These are phyloP conservation scores for Nothophoma quercina DNA, from an alignment of 2,329 filamentous ascomycete genomes.

Conservation along the genomic window DNA sequence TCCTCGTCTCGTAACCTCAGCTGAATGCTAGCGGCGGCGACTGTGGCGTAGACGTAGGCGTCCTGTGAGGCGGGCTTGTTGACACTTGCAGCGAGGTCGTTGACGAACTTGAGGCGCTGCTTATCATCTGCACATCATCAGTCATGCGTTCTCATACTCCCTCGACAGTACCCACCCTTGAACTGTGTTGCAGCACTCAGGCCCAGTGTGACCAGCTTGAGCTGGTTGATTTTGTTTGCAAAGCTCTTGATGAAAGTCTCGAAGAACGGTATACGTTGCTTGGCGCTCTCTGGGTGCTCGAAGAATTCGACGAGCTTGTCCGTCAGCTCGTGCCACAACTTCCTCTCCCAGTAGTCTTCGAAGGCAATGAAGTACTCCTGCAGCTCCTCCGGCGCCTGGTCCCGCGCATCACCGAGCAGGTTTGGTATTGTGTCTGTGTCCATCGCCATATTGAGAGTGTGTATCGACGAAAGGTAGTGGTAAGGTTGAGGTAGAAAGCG, in stretches of 20 bases:
- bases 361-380: constrained; percentile 89
- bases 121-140: constrained; percentile 72
- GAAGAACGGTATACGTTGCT: constrained; percentile 88
- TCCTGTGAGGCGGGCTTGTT: constrained; percentile 93
- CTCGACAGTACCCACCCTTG: constrained; percentile 61
- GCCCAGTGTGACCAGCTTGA: constrained; percentile 92
- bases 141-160: neutral
- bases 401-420: constrained; percentile 90
- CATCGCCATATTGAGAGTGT: constrained; percentile 62
- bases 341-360: constrained; percentile 97
- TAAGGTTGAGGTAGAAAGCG: constrained; percentile 13
- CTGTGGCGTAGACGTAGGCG: constrained; percentile 91
- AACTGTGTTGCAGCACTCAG: constrained; percentile 87
- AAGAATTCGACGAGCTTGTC: constrained; percentile 89
- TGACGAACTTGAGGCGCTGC: constrained; percentile 85
- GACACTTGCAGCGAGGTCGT: constrained; percentile 83
- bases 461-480: neutral
- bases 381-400: constrained; percentile 84
- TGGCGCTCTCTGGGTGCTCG: constrained; percentile 77
- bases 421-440: constrained; percentile 87
- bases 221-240: constrained; percentile 97
- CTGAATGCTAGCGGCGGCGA: constrained; percentile 87
- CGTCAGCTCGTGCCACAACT: constrained; percentile 98
- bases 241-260: constrained; percentile 95
- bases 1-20: constrained; percentile 79